Base-by-base conservation (phyloP, 176 grass and related monocot species). In the Eleusine coracana region DNA sequence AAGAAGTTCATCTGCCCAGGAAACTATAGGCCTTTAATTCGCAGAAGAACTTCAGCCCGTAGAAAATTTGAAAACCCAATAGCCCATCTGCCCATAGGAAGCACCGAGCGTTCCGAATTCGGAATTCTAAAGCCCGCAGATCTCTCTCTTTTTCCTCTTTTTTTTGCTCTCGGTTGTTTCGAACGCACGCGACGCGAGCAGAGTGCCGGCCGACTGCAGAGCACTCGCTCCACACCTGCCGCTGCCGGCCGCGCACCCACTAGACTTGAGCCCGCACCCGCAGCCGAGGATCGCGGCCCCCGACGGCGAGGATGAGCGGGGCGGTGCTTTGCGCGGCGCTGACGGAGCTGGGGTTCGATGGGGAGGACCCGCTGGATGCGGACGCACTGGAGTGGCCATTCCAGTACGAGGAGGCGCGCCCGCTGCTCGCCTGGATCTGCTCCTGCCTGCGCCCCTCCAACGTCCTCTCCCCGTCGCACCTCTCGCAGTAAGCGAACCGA, bases 371-470 rank as follows among this genome's bases (percentile, higher is more conserved):
- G 68, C 88, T 99, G 18, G 96, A 99, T 82, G 89, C 89, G 59
- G 96, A 99, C 85, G 94, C 93, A 68, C 94, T 99, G 83, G 96
- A 99, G 89, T 99, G 96, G 96, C 96, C 96, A 20, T 99, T 99
- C 85, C 96, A 99, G 93, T 99, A 99, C 87, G 93, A 99, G 76
- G 96, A 96, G 86, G 93, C 75, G 71, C 88, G 93, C 50, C 96
- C 93, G 54, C 85, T 99, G 39, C 91, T 99, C 21, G 89, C 92
- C 12, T 99, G 96, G 96, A 99, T 96, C 96, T 99, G 96, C 87
- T 96, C 96, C 89, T 93, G 89, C 72, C 96, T 99, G 83, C 96
- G 96, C 61, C 87, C 96, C 27, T 99, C 93, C 75, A 99, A 99
- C 85, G 96, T 99, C 66, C 91, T 99, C 68, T 96, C 96, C 68